Base-by-base conservation (phyloP, 2,329 filamentous ascomycete genomes). In the Ilyonectria mors-panacis region DNA sequence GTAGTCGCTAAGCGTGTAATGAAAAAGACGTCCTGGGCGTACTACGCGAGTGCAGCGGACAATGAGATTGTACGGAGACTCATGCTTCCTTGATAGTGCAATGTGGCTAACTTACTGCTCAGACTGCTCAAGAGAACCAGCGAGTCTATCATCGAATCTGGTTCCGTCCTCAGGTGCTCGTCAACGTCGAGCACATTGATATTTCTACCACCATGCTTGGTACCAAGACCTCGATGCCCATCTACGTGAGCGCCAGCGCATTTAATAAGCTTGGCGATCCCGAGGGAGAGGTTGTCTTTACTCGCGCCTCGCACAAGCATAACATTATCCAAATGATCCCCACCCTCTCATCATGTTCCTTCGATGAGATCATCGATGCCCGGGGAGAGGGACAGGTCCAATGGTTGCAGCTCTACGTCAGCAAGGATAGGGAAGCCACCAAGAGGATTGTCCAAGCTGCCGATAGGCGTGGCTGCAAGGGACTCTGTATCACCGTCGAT, bases 261-360 rank as follows among this genome's bases (percentile, higher is more conserved):
- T 88, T 99, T 7, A 96, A 96, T 73, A 98, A 98, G 82, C 90
- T 99, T 4, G 96, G 96, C 65, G 88, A 99, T 78, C 93, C 93
- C 0, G 96, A 98, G 81, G 96, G 96, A 74, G 96, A 99, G 81
- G 94, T 98, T 5, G 86, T 97, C 12, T 88, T 99, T 64, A 98
- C 96, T 0, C 88, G 91, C 65, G 94, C 94, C 15, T 92, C 96
- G 1, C 87, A 88, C 78, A 93, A 92, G 77, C 95, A 98, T 85
- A 90, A 95, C 78, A 92, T 98, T 57, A 89, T 98, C 68, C 96
- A 99, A 82, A 99, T 99, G 96, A 98, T 99, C 68, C 96, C 96
- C 1, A 99, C 96, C 2, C 87, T 99, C 7, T 95, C 96, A 2
- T 98, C 94, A 2, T 98, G 96, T 84, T 96, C 94, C 1, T 98